These are phyloP conservation scores for Sarocladium oryzae DNA, from an alignment of 2,329 filamentous ascomycete species.

Conservation along the genomic window DNA sequence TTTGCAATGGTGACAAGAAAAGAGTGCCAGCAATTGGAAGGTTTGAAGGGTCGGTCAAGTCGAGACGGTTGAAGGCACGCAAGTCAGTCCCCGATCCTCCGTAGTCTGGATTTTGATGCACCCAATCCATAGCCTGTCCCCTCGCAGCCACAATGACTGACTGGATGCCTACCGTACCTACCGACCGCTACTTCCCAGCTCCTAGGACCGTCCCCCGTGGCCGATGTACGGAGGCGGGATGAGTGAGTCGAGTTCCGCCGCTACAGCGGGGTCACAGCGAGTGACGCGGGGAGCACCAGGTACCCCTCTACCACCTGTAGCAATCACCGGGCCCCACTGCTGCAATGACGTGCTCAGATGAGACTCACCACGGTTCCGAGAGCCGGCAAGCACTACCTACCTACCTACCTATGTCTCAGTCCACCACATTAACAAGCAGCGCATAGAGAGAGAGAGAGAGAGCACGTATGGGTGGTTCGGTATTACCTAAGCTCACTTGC, in stretches of 20 bases:
- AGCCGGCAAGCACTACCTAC: too few relatives aligned
- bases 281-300: background rate
- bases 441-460: too few relatives aligned
- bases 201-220: too few relatives aligned
- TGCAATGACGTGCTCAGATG: slow-evolving; percentile 7
- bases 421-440: too few relatives aligned
- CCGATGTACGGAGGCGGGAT: slow-evolving; percentile 8
- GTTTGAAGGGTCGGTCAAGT: too few relatives aligned
- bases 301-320: slow-evolving; percentile 3
- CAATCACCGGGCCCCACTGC: background rate
- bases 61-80: too few relatives aligned
- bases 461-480: too few relatives aligned
- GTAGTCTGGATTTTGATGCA: background rate
- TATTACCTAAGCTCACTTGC: too few relatives aligned
- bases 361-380: background rate
- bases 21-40: background rate
- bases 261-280: slow-evolving; percentile 6
- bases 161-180: too few relatives aligned
- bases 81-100: too few relatives aligned
- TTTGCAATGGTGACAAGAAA: too few relatives aligned
- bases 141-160: background rate
- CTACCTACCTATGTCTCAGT: background rate
- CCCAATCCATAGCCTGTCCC: background rate
- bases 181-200: slow-evolving; percentile 5
- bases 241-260: slow-evolving; percentile 7